Evolutionary conservation across 2,329 filamentous ascomycete genomes (phyloP), one percentile per base, ranked within the genome.

Genomic region (Zymoseptoria pseudotritici): DNA sequence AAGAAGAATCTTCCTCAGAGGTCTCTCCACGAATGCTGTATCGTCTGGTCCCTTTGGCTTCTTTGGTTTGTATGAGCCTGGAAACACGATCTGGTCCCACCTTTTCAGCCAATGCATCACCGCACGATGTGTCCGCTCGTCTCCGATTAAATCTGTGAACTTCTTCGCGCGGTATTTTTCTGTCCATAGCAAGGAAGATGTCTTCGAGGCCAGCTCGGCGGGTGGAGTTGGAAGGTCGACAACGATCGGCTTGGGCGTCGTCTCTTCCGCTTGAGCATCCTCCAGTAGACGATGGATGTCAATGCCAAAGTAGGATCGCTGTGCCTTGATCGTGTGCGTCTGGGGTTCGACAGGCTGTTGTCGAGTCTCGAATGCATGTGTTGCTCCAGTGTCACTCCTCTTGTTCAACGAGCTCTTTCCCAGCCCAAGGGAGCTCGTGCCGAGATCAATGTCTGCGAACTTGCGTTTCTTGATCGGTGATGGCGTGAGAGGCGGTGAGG

Each of bases 31-130:
- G 2, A 77, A 72, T 19, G 66, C 79, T 68, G 61, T 74, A 54
- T 76, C 77, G 50, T 76, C 76, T 56, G 75, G 77, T 55, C 73
- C 76, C 59, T 81, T 78, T 56, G 50, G 73, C 67, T 64, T 79
- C 64, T 83, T 90, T 13, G 81, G 77, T 69, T 83, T 89, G 54
- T 81, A 79, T 4, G 86, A 81, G 11, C 89, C 86, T 0, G 93
- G 93, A 66, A 97, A 99, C 0, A 99, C 94, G 24, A 97, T 81
- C 0, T 88, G 82, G 71, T 99, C 94, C 94, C 94, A 99, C 19
- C 83, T 82, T 77, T 97, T 99, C 50, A 99, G 78, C 94, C 94
- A 99, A 57, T 89, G 86, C 58, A 99, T 78, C 4, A 99, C 93
- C 61, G 88, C 83, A 61, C 94, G 85, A 74, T 99, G 95, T 24